Evolutionary conservation across 2,329 filamentous ascomycete species (phyloP), one percentile per base, ranked within the genome.

Genomic region (Clonostachys solani): DNA sequence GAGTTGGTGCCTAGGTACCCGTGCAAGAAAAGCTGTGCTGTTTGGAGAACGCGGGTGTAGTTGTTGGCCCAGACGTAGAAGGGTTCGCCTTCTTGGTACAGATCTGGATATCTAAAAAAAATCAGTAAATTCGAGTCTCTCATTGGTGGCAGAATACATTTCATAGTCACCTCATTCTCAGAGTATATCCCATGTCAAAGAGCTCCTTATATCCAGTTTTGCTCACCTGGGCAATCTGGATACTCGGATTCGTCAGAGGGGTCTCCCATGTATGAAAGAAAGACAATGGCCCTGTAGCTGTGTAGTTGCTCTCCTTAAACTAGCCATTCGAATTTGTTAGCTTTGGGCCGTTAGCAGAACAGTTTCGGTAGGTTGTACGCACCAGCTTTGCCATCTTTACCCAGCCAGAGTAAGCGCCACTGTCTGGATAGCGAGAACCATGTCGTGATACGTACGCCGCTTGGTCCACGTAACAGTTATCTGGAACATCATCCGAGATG

Each of bases 21-120:
- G 33, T 74, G 73, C 2, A 81, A 68, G 52, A 86, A 87, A 42
- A 81, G 71, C 45, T 77, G 68, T 2, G 81, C 81, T 3, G 81
- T 83, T 58, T 86, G 78, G 12, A 85, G 66, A 1, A 84, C 81
- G 6, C 80, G 74, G 6, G 78, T 75, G 60, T 86, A 86, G 54
- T 82, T 78, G 58, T 87, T 87, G 16, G 81, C 75, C 80, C 81
- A 87, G 7, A 83, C 74, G 9, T 75, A 67, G 54, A 86, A 84
- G 9, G 67, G 57, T 6, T 73, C 66, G 7, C 73, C 71, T 44
- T 75, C 68, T 2, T 58, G 54, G 53, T 79, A 78, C 16, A 86
- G 69, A 36, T 74, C 60, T 0, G 73, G 71, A 47, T 75, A 75
- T 44, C 68, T 68, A 67, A 38, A 8, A 38, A 12, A 10, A n/a